Evolutionary conservation across 352 stramenopile genomes (phyloP).

Genomic region (Salisapilia sapeloensis): DNA sequence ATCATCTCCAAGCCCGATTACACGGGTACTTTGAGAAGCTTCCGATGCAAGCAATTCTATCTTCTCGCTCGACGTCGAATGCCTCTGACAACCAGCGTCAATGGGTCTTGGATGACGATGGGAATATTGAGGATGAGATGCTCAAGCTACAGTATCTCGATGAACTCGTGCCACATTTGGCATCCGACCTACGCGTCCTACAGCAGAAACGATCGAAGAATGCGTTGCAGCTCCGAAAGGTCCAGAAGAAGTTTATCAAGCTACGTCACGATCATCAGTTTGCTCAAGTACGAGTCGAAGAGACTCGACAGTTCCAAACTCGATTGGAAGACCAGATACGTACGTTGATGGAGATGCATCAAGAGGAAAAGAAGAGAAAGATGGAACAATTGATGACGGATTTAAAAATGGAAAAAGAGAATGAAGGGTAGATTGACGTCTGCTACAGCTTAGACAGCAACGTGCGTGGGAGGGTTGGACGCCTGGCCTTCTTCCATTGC

Average conservation of each 20-base stretch:
- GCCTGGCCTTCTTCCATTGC: conserved; percentile 23
- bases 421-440: too few relatives aligned
- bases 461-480: conserved; percentile 10
- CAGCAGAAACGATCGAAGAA: conserved; percentile 27
- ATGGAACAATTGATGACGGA: conserved; percentile 74
- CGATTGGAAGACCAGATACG: conserved; percentile 59
- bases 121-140: conserved; percentile 23
- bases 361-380: conserved; percentile 47
- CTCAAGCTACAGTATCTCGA: conserved; percentile 41
- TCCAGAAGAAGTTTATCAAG: conserved; percentile 13
- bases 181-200: conserved; percentile 22
- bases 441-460: conserved; percentile 13
- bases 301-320: conserved; percentile 58
- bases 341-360: conserved; percentile 40
- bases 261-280: conserved; percentile 32
- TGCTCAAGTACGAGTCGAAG: conserved; percentile 47
- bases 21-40: conserved; percentile 10
- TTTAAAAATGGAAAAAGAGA: too few relatives aligned
- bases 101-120: conserved; percentile 11
- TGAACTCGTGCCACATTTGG: conserved; percentile 36
- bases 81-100: conserved; percentile 3
- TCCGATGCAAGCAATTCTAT: conserved; percentile 17
- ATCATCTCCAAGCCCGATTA: neutral
- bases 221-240: conserved; percentile 14
- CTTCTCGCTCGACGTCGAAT: conserved; percentile 10